Evolutionary conservation across 352 stramenopile species (phyloP).

Genomic region (Thalassiosira exigua): DNA sequence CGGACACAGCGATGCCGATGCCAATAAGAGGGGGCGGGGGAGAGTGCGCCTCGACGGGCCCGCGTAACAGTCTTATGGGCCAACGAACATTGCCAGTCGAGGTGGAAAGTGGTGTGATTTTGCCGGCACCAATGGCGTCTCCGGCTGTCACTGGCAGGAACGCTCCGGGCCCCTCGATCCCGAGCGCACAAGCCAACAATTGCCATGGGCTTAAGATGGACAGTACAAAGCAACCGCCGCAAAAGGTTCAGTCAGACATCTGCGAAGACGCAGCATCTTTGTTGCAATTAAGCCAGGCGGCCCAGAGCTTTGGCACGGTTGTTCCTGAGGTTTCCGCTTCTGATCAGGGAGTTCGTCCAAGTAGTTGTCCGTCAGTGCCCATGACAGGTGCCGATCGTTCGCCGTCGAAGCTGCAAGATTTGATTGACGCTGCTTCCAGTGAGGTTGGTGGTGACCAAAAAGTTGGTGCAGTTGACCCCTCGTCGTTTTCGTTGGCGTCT

Average conservation of each 20-base stretch:
- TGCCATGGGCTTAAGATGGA: too few species aligned
- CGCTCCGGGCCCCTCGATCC: too few species aligned
- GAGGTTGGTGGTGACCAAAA: slow-evolving; percentile 5
- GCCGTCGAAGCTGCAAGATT: slow-evolving; percentile 31
- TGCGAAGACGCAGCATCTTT: slow-evolving; percentile 41
- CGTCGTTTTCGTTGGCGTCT: neutral
- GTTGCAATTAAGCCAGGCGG: slow-evolving; percentile 21
- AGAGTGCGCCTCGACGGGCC: slow-evolving; percentile 13
- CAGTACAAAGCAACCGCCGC: too few species aligned
- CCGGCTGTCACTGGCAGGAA: too few species aligned
- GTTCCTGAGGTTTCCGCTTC: slow-evolving; percentile 1
- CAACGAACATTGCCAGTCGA: neutral
- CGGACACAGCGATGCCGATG: slow-evolving; percentile 38
- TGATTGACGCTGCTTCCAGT: slow-evolving; percentile 23
- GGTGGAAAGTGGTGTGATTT: too few species aligned
- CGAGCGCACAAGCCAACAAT: too few species aligned
- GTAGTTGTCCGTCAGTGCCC: neutral
- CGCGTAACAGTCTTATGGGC: neutral
- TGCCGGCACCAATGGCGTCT: too few species aligned
- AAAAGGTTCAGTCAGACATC: slow-evolving; percentile 15
- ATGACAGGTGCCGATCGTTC: neutral
- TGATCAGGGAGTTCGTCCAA: slow-evolving; percentile 1
- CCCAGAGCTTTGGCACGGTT: slow-evolving; percentile 13
- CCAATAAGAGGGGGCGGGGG: slow-evolving; percentile 48
- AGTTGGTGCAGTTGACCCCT: slow-evolving; percentile 9